phyloP scores from a whole-genome alignment of 306 rosid genomes.

The Oxytropis ochrocephala region DNA sequence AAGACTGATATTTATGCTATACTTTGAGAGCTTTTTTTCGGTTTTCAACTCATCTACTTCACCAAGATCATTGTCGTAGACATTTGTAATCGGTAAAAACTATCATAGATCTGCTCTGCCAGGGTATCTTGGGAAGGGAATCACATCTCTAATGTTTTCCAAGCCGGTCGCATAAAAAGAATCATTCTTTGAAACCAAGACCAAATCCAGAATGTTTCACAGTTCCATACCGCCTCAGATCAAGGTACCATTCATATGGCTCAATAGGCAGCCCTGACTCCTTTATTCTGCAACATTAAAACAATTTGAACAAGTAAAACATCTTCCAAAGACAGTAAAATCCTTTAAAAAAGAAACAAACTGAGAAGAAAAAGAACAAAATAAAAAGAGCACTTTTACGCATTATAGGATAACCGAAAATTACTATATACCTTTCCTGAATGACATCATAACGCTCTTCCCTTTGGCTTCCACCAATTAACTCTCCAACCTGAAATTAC shows the following conservation, averaged over 20 bases:
- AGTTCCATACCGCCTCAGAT: constrained; percentile 85
- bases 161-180: constrained; percentile 83
- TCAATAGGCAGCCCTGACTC: constrained; percentile 74
- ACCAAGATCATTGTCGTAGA: not conserved
- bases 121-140: constrained; percentile 95
- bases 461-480: constrained; percentile 95
- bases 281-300: constrained; percentile 47
- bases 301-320: not conserved
- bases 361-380: not conserved
- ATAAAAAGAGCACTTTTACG: not conserved
- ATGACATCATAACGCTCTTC: constrained; percentile 83
- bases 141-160: constrained; percentile 90
- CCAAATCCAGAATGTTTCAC: constrained; percentile 88
- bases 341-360: not conserved
- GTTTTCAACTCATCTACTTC: not conserved
- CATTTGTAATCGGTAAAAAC: not conserved
- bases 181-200: constrained; percentile 89
- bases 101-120: constrained; percentile 86
- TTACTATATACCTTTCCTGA: constrained; percentile 39
- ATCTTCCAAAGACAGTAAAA: not conserved
- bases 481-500: constrained; percentile 79
- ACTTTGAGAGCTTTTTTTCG: not conserved
- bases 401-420: not conserved
- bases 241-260: constrained; percentile 98
- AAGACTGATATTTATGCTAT: not conserved